These are phyloP conservation scores for Mallotus repandus DNA, from an alignment of 441 rosid genomes.

Conservation along the genomic window DNA sequence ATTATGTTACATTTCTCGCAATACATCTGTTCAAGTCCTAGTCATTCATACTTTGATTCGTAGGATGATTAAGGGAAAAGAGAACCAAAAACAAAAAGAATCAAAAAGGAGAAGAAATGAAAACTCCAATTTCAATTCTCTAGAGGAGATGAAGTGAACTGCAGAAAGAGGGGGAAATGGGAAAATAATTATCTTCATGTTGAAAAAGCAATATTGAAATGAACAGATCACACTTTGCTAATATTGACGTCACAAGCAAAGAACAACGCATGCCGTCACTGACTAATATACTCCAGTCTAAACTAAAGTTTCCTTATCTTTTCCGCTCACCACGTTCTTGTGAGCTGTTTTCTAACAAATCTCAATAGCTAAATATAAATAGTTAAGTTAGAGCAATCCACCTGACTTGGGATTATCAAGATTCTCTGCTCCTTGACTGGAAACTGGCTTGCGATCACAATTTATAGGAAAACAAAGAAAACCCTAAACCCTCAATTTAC, in stretches of 20 bases:
- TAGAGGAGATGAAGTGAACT: not conserved
- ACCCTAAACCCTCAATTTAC: no score
- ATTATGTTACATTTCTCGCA: not conserved
- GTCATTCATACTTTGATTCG: not conserved
- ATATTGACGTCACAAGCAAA: not conserved
- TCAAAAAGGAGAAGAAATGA: not conserved
- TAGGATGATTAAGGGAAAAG: not conserved
- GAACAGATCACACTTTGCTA: not conserved
- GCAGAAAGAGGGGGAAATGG: not conserved
- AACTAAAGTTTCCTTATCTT: not conserved
- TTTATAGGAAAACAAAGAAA: no score
- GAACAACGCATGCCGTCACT: not conserved
- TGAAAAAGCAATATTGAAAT: not conserved
- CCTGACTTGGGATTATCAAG: constrained; percentile 47
- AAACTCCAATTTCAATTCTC: not conserved
- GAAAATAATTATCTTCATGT: not conserved
- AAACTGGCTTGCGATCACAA: constrained; percentile 54
- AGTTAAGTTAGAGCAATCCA: constrained; percentile 24
- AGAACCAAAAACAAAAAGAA: not conserved
- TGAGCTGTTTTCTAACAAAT: not conserved
- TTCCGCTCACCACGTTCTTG: not conserved
- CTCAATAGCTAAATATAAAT: not conserved
- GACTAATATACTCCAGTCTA: not conserved
- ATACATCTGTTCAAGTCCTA: not conserved
- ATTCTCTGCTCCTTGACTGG: constrained; percentile 45